Evolutionary conservation across 768 basidiomycete genomes (phyloP), one percentile per base, ranked within the genome.

Genomic region (Mycena capillaripes): DNA sequence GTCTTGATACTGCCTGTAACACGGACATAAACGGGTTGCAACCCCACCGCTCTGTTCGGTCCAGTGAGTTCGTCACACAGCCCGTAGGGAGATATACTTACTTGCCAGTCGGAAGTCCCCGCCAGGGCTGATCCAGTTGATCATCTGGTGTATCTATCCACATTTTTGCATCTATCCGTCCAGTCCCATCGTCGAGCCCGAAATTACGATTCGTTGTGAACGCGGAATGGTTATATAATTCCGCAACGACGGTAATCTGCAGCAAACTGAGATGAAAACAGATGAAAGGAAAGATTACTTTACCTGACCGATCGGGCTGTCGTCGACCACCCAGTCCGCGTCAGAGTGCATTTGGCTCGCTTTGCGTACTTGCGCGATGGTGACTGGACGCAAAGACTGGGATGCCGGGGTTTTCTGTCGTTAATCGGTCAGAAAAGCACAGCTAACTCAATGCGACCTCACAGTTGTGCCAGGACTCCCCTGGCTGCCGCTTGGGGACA

Each of bases 321-420:
- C 93, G 69, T 96, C 96, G 38, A 99, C 85, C 70, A 86, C 86
- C 91, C 96, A 98, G 69, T 97, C 95, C 2, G 95, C 93, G 75
- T 98, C 97, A 1, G 93, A 86, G 78, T 97, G 95, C 7, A 92
- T 87, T 84, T 97, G 96, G n/a, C 84, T 86, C 2, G 97, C 93
- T 75, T 89, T 88, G 40, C 85, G 79, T 53, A 98, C 86, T 78
- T 97, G 96, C 61, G 89, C 87, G 76, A 84, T 75, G 9, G 81
- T 82, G n/a, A 83, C 78, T n/a, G 77, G 81, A 60, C 83, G 69
- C 79, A 83, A 52, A 12, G 82, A 85, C 61, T 84, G 82, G 0
- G 84, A 81, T 38, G 82, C 76, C 71, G 86, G 85, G 53, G 79
- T 82, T 74, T 79, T 84, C 83, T 85, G 59, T 40, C 30, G 16